These are phyloP conservation scores for Pyrenochaeta sp. DNA, from an alignment of 2,329 filamentous ascomycete species.

Conservation along the genomic window DNA sequence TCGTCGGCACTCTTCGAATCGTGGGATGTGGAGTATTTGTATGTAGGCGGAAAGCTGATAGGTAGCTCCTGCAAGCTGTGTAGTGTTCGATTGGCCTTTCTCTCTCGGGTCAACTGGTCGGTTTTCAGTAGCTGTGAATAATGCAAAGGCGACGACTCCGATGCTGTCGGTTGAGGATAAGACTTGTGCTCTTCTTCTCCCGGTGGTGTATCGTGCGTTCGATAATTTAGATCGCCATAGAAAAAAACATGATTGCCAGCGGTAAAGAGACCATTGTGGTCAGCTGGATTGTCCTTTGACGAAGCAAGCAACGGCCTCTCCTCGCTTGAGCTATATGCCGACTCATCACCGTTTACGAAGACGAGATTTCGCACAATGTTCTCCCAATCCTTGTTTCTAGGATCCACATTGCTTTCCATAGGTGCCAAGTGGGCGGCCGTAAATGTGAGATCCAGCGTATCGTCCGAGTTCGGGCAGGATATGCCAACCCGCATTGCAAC, in stretches of 20 bases:
- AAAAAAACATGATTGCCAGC: slow-evolving; percentile 82
- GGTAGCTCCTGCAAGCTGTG: slow-evolving; percentile 80
- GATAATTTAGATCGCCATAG: slow-evolving; percentile 94
- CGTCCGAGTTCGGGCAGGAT: slow-evolving; percentile 49
- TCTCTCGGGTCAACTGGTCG: slow-evolving; percentile 83
- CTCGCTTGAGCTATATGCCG: slow-evolving; percentile 41
- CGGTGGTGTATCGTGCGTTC: slow-evolving; percentile 75
- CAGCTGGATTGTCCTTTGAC: slow-evolving; percentile 26
- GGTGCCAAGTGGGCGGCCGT: slow-evolving; percentile 88
- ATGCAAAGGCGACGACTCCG: slow-evolving; percentile 62
- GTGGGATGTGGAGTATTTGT: slow-evolving; percentile 74
- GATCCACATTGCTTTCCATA: slow-evolving; percentile 79
- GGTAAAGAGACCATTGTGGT: slow-evolving; percentile 74
- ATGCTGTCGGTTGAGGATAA: slow-evolving; percentile 70
- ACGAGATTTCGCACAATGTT: slow-evolving; percentile 81
- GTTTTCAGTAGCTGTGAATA: slow-evolving; percentile 72
- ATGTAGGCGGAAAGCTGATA: slow-evolving; percentile 87
- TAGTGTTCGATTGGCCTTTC: slow-evolving; percentile 71
- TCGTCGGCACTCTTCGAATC: slow-evolving; percentile 34
- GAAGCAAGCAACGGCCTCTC: slow-evolving; percentile 42
- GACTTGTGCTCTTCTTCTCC: slow-evolving; percentile 61
- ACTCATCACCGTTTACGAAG: slow-evolving; percentile 63
- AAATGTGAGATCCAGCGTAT: slow-evolving; percentile 76
- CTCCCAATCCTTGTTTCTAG: slow-evolving; percentile 88
- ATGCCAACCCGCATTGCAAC: slow-evolving; percentile 79